Percentiles rank a stretch among this genome's conserved stretches.
phyloP scores from a whole-genome alignment of 768 basidiomycete genomes.

The Mycena vitilis region DNA sequence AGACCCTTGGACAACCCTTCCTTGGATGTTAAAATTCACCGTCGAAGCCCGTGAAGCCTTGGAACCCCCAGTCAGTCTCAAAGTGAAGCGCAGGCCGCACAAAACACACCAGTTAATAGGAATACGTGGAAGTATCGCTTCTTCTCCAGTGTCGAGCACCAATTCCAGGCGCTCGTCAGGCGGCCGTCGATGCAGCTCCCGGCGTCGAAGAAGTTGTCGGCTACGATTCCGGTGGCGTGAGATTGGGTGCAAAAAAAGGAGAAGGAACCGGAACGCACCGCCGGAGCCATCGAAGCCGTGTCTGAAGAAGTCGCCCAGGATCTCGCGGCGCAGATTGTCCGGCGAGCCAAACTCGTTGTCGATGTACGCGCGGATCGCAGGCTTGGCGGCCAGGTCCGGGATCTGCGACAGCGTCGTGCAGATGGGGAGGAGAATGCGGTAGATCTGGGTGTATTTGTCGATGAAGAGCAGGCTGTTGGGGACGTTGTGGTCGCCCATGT shows the following conservation, averaged over 20 bases:
- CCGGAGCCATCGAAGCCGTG: constrained; percentile 92
- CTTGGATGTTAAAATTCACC: constrained; percentile 75
- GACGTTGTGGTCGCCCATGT: constrained; percentile 91
- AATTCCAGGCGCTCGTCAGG: constrained; percentile 92
- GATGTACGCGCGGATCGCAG: constrained; percentile 79
- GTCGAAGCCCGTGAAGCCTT: constrained; percentile 88
- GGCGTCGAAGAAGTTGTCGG: constrained; percentile 91
- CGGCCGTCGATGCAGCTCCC: constrained; percentile 88
- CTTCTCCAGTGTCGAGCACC: constrained; percentile 89
- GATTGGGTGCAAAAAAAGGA: not conserved
- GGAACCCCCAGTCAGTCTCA: constrained; percentile 18
- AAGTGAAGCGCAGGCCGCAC: not conserved
- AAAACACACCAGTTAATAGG: constrained; percentile 72
- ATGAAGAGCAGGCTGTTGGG: constrained; percentile 91
- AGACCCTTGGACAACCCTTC: too few relatives aligned
- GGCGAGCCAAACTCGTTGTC: constrained; percentile 85
- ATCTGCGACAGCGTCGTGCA: constrained; percentile 86
- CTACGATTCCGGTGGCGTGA: constrained; percentile 40
- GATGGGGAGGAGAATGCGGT: constrained; percentile 88
- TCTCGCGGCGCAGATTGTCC: constrained; percentile 76
- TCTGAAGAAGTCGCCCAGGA: constrained; percentile 86
- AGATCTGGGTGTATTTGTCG: constrained; percentile 93
- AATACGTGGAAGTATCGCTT: constrained; percentile 87
- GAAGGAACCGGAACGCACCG: constrained; percentile 20
- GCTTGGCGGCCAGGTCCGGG: constrained; percentile 71